These are phyloP conservation scores for Gigaspora rosea DNA, from an alignment of 192 early-diverging fungal species.

Conservation along the genomic window DNA sequence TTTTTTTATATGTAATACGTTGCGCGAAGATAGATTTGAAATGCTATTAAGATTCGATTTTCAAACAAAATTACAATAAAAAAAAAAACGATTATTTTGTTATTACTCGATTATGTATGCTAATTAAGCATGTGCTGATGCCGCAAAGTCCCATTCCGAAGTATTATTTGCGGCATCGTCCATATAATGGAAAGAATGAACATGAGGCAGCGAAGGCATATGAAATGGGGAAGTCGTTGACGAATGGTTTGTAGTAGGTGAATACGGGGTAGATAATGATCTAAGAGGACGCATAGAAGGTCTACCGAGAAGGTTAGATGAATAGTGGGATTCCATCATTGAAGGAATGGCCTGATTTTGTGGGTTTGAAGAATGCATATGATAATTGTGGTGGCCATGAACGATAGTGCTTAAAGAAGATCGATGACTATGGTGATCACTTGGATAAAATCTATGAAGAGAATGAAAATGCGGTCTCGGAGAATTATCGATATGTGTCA, in stretches of 20 bases:
- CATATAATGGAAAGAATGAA: slow-evolving; percentile 19
- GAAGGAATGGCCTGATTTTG: slow-evolving; percentile 1
- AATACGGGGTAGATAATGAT: slow-evolving; percentile 1
- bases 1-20: too few relatives aligned
- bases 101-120: too few relatives aligned
- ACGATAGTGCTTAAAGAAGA: background rate
- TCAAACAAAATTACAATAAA: too few relatives aligned
- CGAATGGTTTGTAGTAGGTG: background rate
- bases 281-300: background rate
- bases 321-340: background rate
- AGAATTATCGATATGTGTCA: background rate
- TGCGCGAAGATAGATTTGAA: too few relatives aligned
- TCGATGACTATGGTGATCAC: slow-evolving; percentile 6
- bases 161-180: background rate
- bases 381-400: background rate
- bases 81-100: too few relatives aligned
- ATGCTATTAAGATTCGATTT: too few relatives aligned
- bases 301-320: background rate
- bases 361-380: slow-evolving; percentile 9
- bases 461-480: background rate
- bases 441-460: background rate
- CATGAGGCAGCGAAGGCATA: slow-evolving; percentile 10
- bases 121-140: background rate
- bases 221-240: background rate
- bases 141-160: background rate